Evolutionary conservation across 2,329 filamentous ascomycete genomes (phyloP).

Genomic region (Epichloe gansuensis): DNA sequence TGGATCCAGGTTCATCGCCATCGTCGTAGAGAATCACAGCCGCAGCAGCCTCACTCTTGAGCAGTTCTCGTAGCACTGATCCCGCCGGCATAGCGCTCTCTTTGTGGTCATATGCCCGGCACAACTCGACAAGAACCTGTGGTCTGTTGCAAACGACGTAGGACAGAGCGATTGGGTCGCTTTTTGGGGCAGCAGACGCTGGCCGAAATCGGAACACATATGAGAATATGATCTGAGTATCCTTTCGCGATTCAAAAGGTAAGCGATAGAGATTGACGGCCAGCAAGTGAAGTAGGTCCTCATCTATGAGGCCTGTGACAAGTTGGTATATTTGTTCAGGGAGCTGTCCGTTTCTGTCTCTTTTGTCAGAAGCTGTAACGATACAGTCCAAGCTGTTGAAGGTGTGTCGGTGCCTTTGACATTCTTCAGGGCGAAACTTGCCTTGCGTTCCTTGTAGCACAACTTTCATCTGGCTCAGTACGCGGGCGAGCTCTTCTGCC

Average conservation of each 20-base stretch:
- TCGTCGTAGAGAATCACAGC: conserved; percentile 91
- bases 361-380: background rate
- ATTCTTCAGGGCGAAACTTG: conserved; percentile 26
- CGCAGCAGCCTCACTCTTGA: conserved; percentile 82
- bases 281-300: conserved; percentile 78
- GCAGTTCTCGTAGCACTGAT: conserved; percentile 74
- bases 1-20: conserved; percentile 56
- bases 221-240: conserved; percentile 90
- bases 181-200: conserved; percentile 50
- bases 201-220: conserved; percentile 87
- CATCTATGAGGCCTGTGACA: conserved; percentile 72
- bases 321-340: conserved; percentile 83
- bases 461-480: conserved; percentile 82
- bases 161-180: conserved; percentile 72
- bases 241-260: conserved; percentile 92
- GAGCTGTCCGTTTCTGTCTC: conserved; percentile 66
- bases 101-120: conserved; percentile 77
- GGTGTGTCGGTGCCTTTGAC: background rate
- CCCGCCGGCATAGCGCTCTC: conserved; percentile 89
- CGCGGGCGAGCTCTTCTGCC: conserved; percentile 79
- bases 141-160: conserved; percentile 81
- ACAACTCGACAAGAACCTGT: conserved; percentile 78
- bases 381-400: too few relatives aligned
- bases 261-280: conserved; percentile 72
- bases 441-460: conserved; percentile 88